These are phyloP conservation scores for Auricularia sp. DNA, from an alignment of 768 basidiomycete genomes.

Conservation along the genomic window DNA sequence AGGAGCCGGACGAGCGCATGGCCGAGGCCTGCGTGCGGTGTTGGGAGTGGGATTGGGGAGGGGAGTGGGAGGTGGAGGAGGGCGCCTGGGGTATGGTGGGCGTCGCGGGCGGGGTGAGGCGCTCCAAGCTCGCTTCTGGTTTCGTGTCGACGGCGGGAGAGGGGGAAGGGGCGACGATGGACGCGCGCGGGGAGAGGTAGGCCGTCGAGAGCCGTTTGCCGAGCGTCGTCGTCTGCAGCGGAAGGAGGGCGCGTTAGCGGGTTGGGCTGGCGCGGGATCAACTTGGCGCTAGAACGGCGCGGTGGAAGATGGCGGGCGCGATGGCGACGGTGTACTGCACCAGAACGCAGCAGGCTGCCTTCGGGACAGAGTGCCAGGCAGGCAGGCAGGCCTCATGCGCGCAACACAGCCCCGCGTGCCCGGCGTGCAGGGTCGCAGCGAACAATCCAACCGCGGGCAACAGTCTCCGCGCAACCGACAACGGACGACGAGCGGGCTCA, in stretches of 20 bases:
- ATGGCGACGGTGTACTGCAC: no score
- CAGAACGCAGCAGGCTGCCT: no score
- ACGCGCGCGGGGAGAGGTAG: background rate
- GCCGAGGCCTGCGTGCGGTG: no score
- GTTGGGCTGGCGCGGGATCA: background rate
- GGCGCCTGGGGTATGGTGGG: background rate
- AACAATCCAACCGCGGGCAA: no score
- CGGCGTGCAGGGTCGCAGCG: no score
- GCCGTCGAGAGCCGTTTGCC: slow-evolving; percentile 4
- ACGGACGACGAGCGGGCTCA: slow-evolving; percentile 17
- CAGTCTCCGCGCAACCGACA: no score
- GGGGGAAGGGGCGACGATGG: background rate
- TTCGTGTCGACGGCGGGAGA: background rate
- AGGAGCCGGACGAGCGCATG: no score
- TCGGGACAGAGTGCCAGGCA: no score
- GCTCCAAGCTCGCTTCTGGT: background rate
- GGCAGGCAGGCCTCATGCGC: no score
- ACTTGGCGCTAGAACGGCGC: no score
- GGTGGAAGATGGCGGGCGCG: no score
- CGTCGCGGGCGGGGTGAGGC: background rate
- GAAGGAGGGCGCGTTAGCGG: background rate
- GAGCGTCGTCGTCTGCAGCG: slow-evolving; percentile 1
- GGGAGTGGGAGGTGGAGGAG: slow-evolving; percentile 30
- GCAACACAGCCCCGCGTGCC: no score
- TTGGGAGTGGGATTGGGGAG: slow-evolving; percentile 29